These are phyloP conservation scores for Colletotrichum sp. DNA, from an alignment of 2,329 filamentous ascomycete species.

Conservation along the genomic window DNA sequence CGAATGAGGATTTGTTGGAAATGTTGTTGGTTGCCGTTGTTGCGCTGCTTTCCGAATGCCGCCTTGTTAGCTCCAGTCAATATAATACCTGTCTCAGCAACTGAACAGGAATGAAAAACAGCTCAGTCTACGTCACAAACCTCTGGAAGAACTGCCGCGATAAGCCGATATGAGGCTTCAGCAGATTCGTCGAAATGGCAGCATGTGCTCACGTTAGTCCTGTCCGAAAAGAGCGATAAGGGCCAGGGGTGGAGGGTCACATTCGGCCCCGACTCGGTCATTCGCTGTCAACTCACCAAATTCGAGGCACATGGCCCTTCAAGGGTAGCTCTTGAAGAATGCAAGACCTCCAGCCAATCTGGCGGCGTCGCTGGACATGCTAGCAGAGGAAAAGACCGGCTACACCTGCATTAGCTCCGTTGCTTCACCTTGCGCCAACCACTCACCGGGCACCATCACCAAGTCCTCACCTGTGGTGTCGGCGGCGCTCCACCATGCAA, in stretches of 20 bases:
- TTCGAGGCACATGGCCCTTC: constrained; percentile 6
- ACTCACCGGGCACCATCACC: constrained; percentile 7
- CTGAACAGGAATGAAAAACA: background rate
- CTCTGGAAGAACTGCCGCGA: background rate
- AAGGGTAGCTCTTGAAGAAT: background rate
- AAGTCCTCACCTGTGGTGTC: constrained; percentile 5
- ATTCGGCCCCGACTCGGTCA: constrained; percentile 17
- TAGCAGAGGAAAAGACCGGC: background rate
- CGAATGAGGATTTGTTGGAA: background rate
- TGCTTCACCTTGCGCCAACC: background rate
- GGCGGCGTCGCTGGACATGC: background rate
- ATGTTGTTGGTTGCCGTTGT: background rate
- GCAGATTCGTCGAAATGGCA: background rate
- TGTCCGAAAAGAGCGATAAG: background rate
- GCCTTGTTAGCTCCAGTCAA: background rate
- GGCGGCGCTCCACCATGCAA: background rate
- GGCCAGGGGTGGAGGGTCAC: background rate
- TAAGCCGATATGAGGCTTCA: background rate
- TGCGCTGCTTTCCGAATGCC: background rate
- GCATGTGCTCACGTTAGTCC: constrained; percentile 8
- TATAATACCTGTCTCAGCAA: background rate
- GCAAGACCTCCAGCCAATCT: background rate
- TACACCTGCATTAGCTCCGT: constrained; percentile 20
- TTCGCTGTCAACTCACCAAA: background rate
- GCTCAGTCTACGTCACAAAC: background rate